Percentiles rank a stretch among this genome's conserved stretches.
phyloP scores from a whole-genome alignment of 768 basidiomycete species.

The Pleurotus eryngii region DNA sequence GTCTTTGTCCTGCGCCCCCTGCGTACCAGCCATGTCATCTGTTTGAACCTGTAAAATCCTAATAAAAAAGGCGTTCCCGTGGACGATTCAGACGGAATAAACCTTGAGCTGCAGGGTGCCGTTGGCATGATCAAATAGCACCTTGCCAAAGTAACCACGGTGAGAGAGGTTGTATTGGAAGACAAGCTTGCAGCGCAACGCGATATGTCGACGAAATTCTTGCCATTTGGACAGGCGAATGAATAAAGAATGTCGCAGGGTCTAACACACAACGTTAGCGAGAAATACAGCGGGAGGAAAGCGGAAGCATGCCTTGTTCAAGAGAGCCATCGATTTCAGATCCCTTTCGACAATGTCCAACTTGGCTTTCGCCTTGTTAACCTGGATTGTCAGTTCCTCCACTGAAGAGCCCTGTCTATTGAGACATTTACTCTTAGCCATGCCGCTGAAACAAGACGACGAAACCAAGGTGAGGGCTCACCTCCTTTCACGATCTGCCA shows the following conservation, averaged over 20 bases:
- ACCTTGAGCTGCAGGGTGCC: conserved; percentile 67
- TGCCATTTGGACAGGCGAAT: conserved; percentile 75
- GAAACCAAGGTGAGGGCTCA: conserved; percentile 21
- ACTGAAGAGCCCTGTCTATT: conserved; percentile 71
- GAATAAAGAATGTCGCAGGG: conserved; percentile 61
- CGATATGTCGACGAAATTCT: conserved; percentile 84
- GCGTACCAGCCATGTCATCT: conserved; percentile 69
- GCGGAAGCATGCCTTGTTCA: conserved; percentile 55
- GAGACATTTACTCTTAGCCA: conserved; percentile 6
- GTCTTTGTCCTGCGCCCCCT: conserved; percentile 70
- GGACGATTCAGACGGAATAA: conserved; percentile 1
- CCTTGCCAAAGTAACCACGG: conserved; percentile 88
- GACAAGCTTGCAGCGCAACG: conserved; percentile 79
- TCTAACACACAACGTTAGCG: conserved; percentile 35
- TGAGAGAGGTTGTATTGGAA: conserved; percentile 81
- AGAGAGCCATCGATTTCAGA: conserved; percentile 54
- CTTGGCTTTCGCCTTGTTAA: conserved; percentile 60
- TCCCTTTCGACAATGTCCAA: conserved; percentile 60
- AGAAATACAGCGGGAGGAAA: not conserved
- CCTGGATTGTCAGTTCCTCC: conserved; percentile 71
- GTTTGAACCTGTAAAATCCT: conserved; percentile 61
- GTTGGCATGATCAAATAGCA: conserved; percentile 76
- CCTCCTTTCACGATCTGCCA: conserved; percentile 67
- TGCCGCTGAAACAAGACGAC: not conserved
- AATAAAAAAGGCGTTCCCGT: not conserved